These are phyloP conservation scores for Lentinula edodes DNA, from an alignment of 768 basidiomycete species.

Conservation along the genomic window DNA sequence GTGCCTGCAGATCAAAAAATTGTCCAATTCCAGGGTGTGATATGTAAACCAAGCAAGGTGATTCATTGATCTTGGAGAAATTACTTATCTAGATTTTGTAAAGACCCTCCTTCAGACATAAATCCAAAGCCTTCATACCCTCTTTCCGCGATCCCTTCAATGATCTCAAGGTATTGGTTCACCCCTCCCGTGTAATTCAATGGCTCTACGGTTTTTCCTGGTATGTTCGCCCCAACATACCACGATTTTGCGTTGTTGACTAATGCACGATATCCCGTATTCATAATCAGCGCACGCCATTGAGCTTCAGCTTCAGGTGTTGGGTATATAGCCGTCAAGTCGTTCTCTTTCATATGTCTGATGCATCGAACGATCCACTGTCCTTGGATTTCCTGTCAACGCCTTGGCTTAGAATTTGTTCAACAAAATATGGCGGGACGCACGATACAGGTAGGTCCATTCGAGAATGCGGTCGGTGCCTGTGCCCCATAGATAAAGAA, in stretches of 20 bases:
- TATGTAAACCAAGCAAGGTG: too few species aligned
- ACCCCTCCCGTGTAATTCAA: conserved; percentile 12
- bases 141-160: conserved; percentile 7
- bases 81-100: background rate
- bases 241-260: conserved; percentile 6
- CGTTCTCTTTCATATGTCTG: conserved; percentile 11
- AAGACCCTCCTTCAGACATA: background rate
- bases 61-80: background rate
- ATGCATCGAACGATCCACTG: conserved; percentile 20
- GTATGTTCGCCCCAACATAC: conserved; percentile 13
- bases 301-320: background rate
- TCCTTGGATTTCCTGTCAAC: conserved; percentile 19
- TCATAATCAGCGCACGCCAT: background rate
- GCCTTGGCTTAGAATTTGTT: background rate
- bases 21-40: too few species aligned
- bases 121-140: conserved; percentile 13
- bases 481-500: conserved; percentile 13
- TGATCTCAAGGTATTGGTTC: conserved; percentile 5
- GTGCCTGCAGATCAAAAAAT: too few species aligned
- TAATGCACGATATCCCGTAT: background rate
- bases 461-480: conserved; percentile 10
- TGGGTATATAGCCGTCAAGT: background rate
- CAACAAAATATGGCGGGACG: background rate
- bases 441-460: conserved; percentile 3
- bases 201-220: conserved; percentile 10